Percentiles rank a stretch among this genome's conserved stretches.
phyloP scores from a whole-genome alignment of 306 rosid species.

The Vachellia collinsii region DNA sequence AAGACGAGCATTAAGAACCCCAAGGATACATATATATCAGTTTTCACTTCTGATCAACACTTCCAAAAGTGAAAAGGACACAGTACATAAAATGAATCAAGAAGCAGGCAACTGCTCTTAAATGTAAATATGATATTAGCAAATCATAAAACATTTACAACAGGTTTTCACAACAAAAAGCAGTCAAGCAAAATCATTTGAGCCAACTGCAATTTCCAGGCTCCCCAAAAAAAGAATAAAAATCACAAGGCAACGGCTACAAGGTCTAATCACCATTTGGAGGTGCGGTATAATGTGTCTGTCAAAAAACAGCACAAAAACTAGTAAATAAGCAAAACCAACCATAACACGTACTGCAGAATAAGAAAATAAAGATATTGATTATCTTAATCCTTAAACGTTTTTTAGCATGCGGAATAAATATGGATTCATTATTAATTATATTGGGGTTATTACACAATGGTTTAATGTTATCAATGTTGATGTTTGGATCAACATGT shows the following conservation, averaged over 20 bases:
- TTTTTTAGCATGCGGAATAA: neutral
- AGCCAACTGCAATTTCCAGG: slow-evolving; percentile 11
- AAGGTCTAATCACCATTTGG: neutral
- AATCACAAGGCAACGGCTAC: neutral
- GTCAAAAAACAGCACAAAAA: neutral
- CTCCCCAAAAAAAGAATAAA: neutral
- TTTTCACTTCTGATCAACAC: neutral
- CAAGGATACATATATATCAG: slow-evolving; percentile 9
- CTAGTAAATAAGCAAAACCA: slow-evolving; percentile 8
- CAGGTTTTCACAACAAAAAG: slow-evolving; percentile 2
- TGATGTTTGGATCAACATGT: neutral
- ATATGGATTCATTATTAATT: neutral
- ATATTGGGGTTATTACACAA: neutral
- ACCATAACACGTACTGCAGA: neutral
- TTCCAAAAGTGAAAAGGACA: neutral
- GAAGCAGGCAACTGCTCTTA: neutral
- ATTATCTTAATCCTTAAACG: neutral
- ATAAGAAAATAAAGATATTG: neutral
- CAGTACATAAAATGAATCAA: neutral
- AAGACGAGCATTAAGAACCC: slow-evolving; percentile 9
- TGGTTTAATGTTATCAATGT: neutral
- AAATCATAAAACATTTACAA: neutral
- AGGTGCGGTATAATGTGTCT: neutral
- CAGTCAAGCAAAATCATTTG: slow-evolving; percentile 9
- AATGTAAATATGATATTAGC: neutral